These are phyloP conservation scores for Mycena amicta DNA, from an alignment of 768 basidiomycete species.

Conservation along the genomic window DNA sequence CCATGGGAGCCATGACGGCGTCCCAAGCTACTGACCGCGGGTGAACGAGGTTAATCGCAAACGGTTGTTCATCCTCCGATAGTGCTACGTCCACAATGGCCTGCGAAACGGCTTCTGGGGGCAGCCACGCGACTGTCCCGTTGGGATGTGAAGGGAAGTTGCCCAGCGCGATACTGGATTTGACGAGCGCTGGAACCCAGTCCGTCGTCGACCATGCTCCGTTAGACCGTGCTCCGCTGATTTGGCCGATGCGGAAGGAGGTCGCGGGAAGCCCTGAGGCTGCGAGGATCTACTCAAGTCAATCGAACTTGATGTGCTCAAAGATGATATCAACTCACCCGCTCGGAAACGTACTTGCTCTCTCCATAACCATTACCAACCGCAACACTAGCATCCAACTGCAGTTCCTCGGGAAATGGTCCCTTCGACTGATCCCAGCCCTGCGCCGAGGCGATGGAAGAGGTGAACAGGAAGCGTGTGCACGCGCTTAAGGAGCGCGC, in stretches of 20 bases:
- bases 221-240: background rate
- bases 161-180: too few species aligned
- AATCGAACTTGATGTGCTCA: background rate
- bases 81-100: background rate
- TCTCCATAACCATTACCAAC: background rate
- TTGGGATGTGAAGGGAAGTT: background rate
- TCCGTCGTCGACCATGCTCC: too few species aligned
- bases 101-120: too few species aligned
- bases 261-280: too few species aligned
- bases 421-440: background rate
- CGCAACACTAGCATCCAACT: background rate
- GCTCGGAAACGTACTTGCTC: too few species aligned
- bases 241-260: background rate
- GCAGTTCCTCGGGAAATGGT: background rate
- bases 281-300: background rate
- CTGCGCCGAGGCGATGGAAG: too few species aligned
- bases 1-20: background rate
- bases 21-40: background rate
- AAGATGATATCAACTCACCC: too few species aligned
- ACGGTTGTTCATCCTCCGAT: background rate
- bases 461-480: background rate
- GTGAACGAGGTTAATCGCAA: background rate
- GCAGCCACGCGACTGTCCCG: background rate
- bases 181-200: too few species aligned
- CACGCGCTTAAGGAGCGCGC: conserved; percentile 4